Conservation (phyloP, 139 green algal genomes). For the Chlamydomonas schloesseri region DNA sequence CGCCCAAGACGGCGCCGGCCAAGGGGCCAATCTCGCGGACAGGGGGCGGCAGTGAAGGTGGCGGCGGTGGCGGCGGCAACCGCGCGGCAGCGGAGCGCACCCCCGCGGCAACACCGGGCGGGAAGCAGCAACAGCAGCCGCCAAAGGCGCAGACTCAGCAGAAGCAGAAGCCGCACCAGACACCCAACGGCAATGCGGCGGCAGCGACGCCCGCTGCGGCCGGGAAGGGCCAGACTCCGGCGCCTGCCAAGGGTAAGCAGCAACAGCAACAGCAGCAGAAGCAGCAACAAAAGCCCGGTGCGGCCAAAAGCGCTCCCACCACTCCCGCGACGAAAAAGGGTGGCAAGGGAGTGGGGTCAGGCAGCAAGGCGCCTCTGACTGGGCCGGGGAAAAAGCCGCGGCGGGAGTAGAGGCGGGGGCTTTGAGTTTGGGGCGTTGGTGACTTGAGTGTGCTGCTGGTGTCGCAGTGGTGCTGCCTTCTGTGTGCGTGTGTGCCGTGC, state of each 20-base stretch:
- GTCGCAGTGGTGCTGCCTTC: too few relatives aligned
- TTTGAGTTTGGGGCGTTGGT: too few relatives aligned
- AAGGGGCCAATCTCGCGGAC: background rate
- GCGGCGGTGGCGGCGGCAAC: too few relatives aligned
- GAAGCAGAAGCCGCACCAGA: background rate
- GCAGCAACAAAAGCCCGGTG: background rate
- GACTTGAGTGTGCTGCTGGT: too few relatives aligned
- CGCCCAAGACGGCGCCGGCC: constrained; percentile 6
- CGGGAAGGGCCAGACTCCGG: too few relatives aligned
- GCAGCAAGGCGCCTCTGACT: background rate
- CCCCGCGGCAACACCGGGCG: background rate
- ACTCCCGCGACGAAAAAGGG: background rate
- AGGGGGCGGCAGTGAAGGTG: too few relatives aligned
- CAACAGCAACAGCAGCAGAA: background rate
- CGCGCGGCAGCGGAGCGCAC: background rate
- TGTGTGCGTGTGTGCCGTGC: too few relatives aligned
- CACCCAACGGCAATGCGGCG: background rate
- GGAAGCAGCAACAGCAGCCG: background rate
- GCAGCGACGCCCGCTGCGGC: too few relatives aligned
- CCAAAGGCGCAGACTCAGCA: background rate
- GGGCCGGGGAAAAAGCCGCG: constrained; percentile 36
- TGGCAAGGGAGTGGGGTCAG: background rate
- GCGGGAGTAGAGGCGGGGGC: background rate
- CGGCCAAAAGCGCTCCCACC: background rate
- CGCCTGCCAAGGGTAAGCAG: background rate